phyloP scores from a whole-genome alignment of 83 land plant genomes.

The Thuja plicata region DNA sequence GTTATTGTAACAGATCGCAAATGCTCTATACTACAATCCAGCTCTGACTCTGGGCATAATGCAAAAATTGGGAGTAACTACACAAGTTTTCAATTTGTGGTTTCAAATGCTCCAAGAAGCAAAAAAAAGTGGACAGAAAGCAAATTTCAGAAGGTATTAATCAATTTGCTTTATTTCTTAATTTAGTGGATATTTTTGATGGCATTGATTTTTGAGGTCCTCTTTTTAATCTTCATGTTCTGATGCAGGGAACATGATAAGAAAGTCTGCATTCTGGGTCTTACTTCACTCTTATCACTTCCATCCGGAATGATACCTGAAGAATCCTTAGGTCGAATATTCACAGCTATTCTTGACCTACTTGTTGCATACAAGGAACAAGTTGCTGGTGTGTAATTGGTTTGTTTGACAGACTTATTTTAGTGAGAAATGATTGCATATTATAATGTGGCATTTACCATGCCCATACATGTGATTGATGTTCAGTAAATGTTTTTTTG shows the following conservation, averaged over 20 bases:
- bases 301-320: conserved; percentile 72
- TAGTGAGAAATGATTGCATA: background rate
- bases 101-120: conserved; percentile 85
- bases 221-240: conserved; percentile 8
- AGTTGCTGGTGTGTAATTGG: conserved; percentile 68
- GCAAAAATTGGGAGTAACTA: conserved; percentile 78
- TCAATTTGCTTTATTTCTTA: background rate
- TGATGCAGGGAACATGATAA: conserved; percentile 93
- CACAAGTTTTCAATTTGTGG: conserved; percentile 84
- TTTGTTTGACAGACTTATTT: background rate
- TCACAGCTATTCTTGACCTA: conserved; percentile 78
- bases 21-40: conserved; percentile 94
- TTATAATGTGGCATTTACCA: background rate
- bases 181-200: background rate
- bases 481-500: background rate
- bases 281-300: conserved; percentile 76
- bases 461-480: background rate
- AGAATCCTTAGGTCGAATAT: conserved; percentile 84
- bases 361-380: conserved; percentile 96
- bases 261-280: conserved; percentile 95
- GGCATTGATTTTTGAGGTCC: background rate
- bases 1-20: conserved; percentile 64
- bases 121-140: conserved; percentile 81
- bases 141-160: conserved; percentile 74
- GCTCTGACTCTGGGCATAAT: conserved; percentile 65